Percentiles rank a stretch among this genome's conserved stretches.
Evolutionary conservation across 2,329 filamentous ascomycete genomes (phyloP).

Genomic region (Aspergillus neotritici): DNA sequence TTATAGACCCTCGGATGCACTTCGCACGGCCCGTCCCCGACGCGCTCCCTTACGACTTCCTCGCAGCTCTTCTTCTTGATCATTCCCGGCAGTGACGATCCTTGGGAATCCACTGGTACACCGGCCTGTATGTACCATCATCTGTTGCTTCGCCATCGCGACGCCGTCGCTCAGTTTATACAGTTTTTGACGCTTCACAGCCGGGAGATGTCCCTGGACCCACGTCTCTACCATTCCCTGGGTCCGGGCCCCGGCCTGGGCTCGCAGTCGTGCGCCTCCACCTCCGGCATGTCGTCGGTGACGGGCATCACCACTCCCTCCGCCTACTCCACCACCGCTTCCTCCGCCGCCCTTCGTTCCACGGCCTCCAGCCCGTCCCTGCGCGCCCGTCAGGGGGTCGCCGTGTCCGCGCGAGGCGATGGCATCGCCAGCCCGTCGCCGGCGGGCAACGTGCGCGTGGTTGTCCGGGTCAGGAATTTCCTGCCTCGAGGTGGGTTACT

Average conservation of each 20-base stretch:
- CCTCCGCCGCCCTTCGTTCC: constrained; percentile 43
- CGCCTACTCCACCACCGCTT: constrained; percentile 33
- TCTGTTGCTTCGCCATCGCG: constrained; percentile 34
- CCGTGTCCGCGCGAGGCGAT: constrained; percentile 47
- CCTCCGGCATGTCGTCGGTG: constrained; percentile 28
- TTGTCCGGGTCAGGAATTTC: constrained; percentile 75
- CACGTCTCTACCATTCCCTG: constrained; percentile 36
- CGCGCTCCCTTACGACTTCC: not conserved
- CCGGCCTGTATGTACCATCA: constrained; percentile 38
- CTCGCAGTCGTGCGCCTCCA: constrained; percentile 31
- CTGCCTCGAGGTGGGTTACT: constrained; percentile 61
- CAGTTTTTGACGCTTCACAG: constrained; percentile 35
- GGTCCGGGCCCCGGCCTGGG: constrained; percentile 24
- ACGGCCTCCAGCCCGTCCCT: constrained; percentile 74
- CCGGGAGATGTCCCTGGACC: constrained; percentile 38
- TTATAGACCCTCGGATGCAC: too few species aligned
- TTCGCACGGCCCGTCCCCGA: too few species aligned
- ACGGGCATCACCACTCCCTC: constrained; percentile 35
- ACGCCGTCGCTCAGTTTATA: constrained; percentile 35
- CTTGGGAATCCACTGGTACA: constrained; percentile 12
- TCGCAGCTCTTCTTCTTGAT: constrained; percentile 8
- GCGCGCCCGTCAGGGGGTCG: constrained; percentile 64
- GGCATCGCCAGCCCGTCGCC: constrained; percentile 45
- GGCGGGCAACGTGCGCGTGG: constrained; percentile 74
- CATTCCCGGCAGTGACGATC: not conserved